Evolutionary conservation across 164 flowering plant species (phyloP).

Genomic region (Magnolia kwangsiensis): DNA sequence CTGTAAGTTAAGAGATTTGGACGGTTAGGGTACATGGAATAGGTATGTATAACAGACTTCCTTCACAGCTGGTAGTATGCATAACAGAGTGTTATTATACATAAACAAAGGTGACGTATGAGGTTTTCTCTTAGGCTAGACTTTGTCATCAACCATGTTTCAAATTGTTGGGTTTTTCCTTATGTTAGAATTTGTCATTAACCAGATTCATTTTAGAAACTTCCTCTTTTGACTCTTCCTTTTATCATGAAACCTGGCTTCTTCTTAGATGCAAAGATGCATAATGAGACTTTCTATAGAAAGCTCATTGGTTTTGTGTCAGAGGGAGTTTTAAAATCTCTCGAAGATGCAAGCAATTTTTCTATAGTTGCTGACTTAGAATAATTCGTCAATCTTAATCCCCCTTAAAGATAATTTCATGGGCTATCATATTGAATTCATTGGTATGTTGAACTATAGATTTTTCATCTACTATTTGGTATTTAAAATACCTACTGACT

Average conservation of each 20-base stretch:
- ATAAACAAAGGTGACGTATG: too few relatives aligned
- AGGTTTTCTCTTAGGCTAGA: too few relatives aligned
- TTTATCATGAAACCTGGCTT: not conserved
- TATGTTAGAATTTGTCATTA: too few relatives aligned
- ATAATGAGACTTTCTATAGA: conserved; percentile 13
- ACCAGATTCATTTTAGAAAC: too few relatives aligned
- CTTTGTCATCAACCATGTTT: too few relatives aligned
- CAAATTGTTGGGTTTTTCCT: too few relatives aligned
- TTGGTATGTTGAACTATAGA: conserved; percentile 6
- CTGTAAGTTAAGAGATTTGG: too few relatives aligned
- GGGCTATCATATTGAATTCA: conserved; percentile 3
- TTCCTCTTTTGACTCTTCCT: too few relatives aligned
- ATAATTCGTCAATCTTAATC: not conserved
- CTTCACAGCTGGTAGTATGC: too few relatives aligned
- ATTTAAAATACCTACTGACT: not conserved
- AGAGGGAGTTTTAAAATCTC: conserved; percentile 12
- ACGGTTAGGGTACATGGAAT: too few relatives aligned
- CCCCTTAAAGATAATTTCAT: not conserved
- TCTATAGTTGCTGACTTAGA: not conserved
- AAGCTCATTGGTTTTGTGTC: conserved; percentile 8
- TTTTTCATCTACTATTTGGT: conserved; percentile 11
- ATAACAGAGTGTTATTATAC: too few relatives aligned
- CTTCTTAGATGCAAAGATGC: conserved; percentile 7
- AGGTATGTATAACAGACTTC: too few relatives aligned
- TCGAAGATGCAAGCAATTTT: conserved; percentile 10